phyloP scores from a whole-genome alignment of 805 yeast genomes.

The Jamesozyma rosinii region DNA sequence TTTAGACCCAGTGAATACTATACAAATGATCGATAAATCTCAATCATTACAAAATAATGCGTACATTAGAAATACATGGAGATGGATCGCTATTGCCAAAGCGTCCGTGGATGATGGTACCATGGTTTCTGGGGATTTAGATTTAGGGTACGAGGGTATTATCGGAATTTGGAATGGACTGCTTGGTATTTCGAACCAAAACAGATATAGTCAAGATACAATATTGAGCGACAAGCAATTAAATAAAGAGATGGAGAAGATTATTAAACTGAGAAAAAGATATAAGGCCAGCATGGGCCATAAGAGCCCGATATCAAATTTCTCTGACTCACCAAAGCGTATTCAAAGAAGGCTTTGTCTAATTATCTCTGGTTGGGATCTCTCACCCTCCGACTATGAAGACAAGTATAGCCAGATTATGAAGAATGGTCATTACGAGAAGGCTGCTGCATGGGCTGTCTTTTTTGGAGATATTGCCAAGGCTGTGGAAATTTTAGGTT shows the following conservation, averaged over 20 bases:
- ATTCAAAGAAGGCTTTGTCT: slow-evolving; percentile 70
- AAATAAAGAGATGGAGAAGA: slow-evolving; percentile 28
- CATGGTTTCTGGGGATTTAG: slow-evolving; percentile 61
- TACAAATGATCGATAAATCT: slow-evolving; percentile 46
- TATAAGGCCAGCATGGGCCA: slow-evolving; percentile 19
- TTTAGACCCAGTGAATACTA: slow-evolving; percentile 54
- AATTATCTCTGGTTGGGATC: slow-evolving; percentile 85
- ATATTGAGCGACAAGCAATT: slow-evolving; percentile 27
- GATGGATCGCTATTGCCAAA: slow-evolving; percentile 73
- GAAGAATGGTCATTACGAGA: slow-evolving; percentile 53
- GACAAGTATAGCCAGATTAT: slow-evolving; percentile 52
- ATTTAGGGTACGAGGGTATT: slow-evolving; percentile 82
- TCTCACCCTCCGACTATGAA: slow-evolving; percentile 66
- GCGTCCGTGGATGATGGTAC: slow-evolving; percentile 54
- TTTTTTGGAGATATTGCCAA: slow-evolving; percentile 80
- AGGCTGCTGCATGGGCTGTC: slow-evolving; percentile 97
- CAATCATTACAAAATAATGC: slow-evolving; percentile 41
- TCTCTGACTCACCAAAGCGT: slow-evolving; percentile 31
- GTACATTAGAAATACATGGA: slow-evolving; percentile 77
- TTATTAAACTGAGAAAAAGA: slow-evolving; percentile 35
- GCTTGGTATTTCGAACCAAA: slow-evolving; percentile 41
- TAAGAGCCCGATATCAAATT: slow-evolving; percentile 12
- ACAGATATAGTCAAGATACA: slow-evolving; percentile 34
- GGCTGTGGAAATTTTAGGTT: slow-evolving; percentile 70
- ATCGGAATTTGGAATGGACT: slow-evolving; percentile 81